Conservation (phyloP, 202 grass and related monocot species). For the Miscanthus sacchariflorus region DNA sequence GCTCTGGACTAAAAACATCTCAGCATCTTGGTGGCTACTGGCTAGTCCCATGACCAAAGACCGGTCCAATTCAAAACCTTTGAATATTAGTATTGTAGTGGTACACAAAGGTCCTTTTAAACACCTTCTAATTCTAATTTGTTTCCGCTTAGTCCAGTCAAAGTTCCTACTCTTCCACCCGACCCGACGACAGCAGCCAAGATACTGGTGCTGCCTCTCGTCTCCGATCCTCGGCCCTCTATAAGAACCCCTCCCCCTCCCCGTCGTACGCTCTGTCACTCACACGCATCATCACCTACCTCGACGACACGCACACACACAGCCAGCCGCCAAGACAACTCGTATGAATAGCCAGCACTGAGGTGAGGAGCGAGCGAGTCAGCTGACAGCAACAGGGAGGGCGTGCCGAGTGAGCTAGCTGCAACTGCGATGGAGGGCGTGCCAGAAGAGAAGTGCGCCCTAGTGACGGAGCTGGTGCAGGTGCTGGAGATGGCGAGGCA, state of each 20-base stretch:
- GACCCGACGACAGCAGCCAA: not conserved
- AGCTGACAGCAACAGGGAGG: no score
- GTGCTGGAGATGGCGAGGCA: conserved; percentile 61
- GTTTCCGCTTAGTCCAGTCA: conserved; percentile 48
- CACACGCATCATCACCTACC: conserved; percentile 21
- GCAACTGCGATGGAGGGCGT: conserved; percentile 32
- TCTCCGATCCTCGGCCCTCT: not conserved
- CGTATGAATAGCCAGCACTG: conserved; percentile 36
- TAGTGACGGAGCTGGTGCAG: conserved; percentile 66
- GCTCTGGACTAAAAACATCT: conserved; percentile 29
- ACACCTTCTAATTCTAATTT: not conserved
- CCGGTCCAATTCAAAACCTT: conserved; percentile 52
- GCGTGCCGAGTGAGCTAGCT: not conserved
- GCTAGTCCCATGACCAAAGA: conserved; percentile 46
- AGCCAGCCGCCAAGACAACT: not conserved
- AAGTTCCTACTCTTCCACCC: conserved; percentile 49
- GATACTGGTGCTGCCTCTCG: not conserved
- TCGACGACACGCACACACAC: not conserved
- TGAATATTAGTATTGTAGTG: conserved; percentile 28
- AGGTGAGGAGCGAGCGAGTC: not conserved
- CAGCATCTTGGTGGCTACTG: not conserved
- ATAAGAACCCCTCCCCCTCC: conserved; percentile 45
- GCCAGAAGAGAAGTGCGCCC: conserved; percentile 43
- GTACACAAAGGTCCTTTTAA: not conserved
- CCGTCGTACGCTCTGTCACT: not conserved